Conservation (phyloP, 1,284 basidiomycete species). For the Papiliotrema flavescens region DNA sequence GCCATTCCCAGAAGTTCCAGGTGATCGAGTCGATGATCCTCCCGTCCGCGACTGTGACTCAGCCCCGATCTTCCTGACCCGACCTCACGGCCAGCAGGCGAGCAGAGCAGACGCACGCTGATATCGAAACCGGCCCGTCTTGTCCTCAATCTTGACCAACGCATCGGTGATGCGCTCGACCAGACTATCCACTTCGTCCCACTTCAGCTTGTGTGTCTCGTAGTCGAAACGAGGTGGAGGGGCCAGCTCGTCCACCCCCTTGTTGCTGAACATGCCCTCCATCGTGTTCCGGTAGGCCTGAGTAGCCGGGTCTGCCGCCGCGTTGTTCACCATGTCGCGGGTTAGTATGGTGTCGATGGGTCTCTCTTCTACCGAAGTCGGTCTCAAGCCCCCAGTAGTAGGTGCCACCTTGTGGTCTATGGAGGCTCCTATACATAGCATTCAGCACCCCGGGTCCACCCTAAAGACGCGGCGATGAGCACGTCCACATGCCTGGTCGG, state of each 20-base stretch:
- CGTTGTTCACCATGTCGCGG: not conserved
- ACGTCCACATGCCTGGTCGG: no score
- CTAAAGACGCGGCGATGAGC: no score
- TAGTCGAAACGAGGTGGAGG: not conserved
- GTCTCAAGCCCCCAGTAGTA: no score
- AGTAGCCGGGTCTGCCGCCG: not conserved
- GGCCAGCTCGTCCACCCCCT: not conserved
- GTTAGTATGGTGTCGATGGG: no score
- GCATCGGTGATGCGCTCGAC: conserved; percentile 57
- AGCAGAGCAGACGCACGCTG: conserved; percentile 30
- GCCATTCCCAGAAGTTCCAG: conserved; percentile 66
- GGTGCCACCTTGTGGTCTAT: no score
- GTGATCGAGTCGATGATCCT: conserved; percentile 64
- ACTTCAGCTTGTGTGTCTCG: conserved; percentile 8
- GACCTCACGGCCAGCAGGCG: no score
- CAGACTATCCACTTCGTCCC: conserved; percentile 28
- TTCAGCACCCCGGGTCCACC: no score
- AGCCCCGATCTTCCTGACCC: not conserved
- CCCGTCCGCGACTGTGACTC: conserved; percentile 54
- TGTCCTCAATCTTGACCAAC: conserved; percentile 61
- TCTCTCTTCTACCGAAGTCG: no score
- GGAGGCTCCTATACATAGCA: no score
- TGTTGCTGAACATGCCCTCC: not conserved
- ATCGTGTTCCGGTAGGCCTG: not conserved
- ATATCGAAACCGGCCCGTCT: conserved; percentile 58